Evolutionary conservation across 1,139 yeast species (phyloP), one percentile per base, ranked within the genome.

Genomic region (Lodderomyces pseudojiufengensis): DNA sequence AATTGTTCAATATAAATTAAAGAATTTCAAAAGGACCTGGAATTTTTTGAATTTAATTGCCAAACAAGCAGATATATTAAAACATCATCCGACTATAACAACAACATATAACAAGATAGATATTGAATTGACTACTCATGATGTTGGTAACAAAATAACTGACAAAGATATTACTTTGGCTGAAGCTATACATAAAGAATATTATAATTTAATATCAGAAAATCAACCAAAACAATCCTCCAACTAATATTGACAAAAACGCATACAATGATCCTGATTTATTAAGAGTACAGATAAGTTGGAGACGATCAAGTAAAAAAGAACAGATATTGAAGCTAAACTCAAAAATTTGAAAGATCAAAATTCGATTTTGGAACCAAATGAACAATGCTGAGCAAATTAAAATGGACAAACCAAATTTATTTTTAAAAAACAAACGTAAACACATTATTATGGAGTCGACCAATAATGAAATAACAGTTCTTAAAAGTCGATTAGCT

Each of bases 1-100:
- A 54, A 33, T 32, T 22, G 41, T 35, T 25, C 47, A 42, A 18
- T 72, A 70, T 47, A 56, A 52, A 28, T 70, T 83, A 47, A 63
- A 59, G 36, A 65, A 68, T 30, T 83, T 73, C 51, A 78, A 77
- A 39, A 65, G 66, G 24, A 80, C 90, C 0, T 80, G 88, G 86
- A 60, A 49, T 5, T 84, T 84, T 49, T 60, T 86, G 18, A 80
- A 76, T 21, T 70, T 70, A 37, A 73, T 84, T 2, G 78, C 88
- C 1, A 59, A 76, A 59, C 61, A 77, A 31, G 72, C 87, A 1
- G 84, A 83, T 50, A 49, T 63, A 1, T 58, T 65, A 49, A 81
- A 78, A 20, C 95, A 86, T 49, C 95, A 86, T 52, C 95, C 95
- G 0, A 76, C 78, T 0, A 76, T 83, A 4, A 63, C 63, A 1